Evolutionary conservation across 2,329 filamentous ascomycete genomes (phyloP).

Genomic region (Cercospora sp.): DNA sequence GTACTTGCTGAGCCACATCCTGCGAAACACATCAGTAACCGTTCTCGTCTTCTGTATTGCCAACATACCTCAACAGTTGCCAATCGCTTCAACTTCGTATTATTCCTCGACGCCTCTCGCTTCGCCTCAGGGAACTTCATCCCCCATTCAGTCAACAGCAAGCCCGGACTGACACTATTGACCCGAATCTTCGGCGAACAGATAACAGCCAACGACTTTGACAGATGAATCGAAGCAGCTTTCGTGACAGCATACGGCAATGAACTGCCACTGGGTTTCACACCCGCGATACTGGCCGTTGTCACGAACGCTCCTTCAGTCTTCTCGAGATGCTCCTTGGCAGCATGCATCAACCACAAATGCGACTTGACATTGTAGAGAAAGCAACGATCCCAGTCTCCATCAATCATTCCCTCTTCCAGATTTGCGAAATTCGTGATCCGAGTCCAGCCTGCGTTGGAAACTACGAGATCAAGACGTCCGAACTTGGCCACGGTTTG

Average conservation of each 20-base stretch:
- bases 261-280: constrained; percentile 63
- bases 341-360: constrained; percentile 60
- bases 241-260: constrained; percentile 47
- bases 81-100: constrained; percentile 52
- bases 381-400: constrained; percentile 42
- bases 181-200: constrained; percentile 59
- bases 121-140: constrained; percentile 50
- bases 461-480: constrained; percentile 45
- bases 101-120: constrained; percentile 45
- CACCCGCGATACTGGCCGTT: constrained; percentile 64
- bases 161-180: constrained; percentile 59
- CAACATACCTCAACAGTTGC: constrained; percentile 53
- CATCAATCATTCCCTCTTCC: constrained; percentile 41
- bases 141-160: constrained; percentile 51
- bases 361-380: constrained; percentile 64
- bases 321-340: constrained; percentile 56
- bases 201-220: constrained; percentile 56
- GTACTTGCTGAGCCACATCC: constrained; percentile 57
- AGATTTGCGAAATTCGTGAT: constrained; percentile 40
- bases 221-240: constrained; percentile 52
- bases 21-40: constrained; percentile 27
- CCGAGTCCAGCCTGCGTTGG: constrained; percentile 41
- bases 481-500: constrained; percentile 39
- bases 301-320: constrained; percentile 62
- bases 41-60: neutral